A percentile compares a stretch with the other conserved stretches of the same genome.
Evolutionary conservation across 306 rosid genomes (phyloP).

Genomic region (Acacia confusa): DNA sequence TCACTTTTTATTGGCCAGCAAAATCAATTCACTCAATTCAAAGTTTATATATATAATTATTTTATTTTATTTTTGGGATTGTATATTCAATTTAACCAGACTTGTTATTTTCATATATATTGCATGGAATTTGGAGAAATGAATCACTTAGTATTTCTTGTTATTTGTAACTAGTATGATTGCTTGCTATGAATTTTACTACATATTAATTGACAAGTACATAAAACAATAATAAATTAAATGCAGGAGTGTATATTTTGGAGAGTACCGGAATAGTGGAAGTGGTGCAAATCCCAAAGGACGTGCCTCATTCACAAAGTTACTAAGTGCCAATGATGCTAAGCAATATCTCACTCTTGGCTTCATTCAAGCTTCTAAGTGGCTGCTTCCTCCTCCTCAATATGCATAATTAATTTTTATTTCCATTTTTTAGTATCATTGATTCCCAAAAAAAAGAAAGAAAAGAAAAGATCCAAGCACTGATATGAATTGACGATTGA

Average conservation of each 20-base stretch:
- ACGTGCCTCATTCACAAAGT: constrained; percentile 27
- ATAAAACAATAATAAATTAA: not conserved
- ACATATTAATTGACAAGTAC: not conserved
- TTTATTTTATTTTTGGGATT: no score
- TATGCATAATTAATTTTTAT: not conserved
- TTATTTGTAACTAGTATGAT: no score
- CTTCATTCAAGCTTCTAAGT: constrained; percentile 41
- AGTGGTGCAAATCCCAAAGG: constrained; percentile 3
- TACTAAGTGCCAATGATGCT: constrained; percentile 16
- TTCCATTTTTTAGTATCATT: not conserved
- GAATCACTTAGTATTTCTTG: no score
- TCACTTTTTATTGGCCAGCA: no score
- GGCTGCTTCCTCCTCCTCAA: constrained; percentile 53
- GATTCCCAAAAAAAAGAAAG: no score
- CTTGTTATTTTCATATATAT: no score
- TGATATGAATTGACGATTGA: no score
- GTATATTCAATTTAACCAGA: no score
- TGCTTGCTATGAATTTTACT: no score
- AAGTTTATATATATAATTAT: no score
- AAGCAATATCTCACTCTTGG: constrained; percentile 36
- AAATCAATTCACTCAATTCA: no score
- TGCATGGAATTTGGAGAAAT: not conserved
- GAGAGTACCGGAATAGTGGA: constrained; percentile 41
- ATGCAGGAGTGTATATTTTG: constrained; percentile 38
- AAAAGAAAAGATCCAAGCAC: no score